A percentile compares a stretch with the other conserved stretches of the same genome.
These are phyloP conservation scores for Fusarium foetens DNA, from an alignment of 2,329 filamentous ascomycete species.

Conservation along the genomic window DNA sequence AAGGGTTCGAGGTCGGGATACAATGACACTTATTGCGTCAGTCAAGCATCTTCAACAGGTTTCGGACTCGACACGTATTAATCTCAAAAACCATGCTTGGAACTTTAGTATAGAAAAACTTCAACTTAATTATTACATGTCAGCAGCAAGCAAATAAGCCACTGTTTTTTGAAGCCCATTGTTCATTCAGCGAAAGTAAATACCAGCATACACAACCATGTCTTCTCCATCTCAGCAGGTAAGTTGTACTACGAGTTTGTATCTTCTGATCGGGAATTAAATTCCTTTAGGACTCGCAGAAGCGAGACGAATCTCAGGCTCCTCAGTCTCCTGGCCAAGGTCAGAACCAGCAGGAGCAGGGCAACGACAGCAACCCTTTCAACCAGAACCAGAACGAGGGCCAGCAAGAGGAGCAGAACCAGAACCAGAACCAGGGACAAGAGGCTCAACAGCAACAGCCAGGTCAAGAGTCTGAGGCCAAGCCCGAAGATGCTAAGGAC, in stretches of 20 bases:
- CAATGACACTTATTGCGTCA: constrained; percentile 46
- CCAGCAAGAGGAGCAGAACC: constrained; percentile 8
- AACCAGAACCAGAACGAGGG: constrained; percentile 7
- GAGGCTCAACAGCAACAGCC: constrained; percentile 17
- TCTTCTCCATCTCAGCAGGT: constrained; percentile 37
- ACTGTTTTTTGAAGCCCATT: constrained; percentile 7
- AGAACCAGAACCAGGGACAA: constrained; percentile 5
- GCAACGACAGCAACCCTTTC: constrained; percentile 17
- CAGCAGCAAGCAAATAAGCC: constrained; percentile 12
- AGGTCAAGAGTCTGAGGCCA: constrained; percentile 22
- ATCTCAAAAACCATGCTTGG: constrained; percentile 38
- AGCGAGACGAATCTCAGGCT: constrained; percentile 24
- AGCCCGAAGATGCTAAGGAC: constrained; percentile 3
- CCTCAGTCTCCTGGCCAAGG: constrained; percentile 18
- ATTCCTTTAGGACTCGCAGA: constrained; percentile 26
- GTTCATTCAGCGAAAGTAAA: neutral
- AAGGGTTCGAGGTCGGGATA: neutral
- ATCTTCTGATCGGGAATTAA: neutral
- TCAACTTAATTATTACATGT: constrained; percentile 2
- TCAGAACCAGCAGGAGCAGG: constrained; percentile 16
- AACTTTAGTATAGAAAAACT: constrained; percentile 11
- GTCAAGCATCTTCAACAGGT: constrained; percentile 32
- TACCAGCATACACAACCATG: constrained; percentile 25
- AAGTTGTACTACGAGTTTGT: neutral
- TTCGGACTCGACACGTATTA: constrained; percentile 25